phyloP scores from a whole-genome alignment of 2,329 filamentous ascomycete species.

The Alternaria brassicae region DNA sequence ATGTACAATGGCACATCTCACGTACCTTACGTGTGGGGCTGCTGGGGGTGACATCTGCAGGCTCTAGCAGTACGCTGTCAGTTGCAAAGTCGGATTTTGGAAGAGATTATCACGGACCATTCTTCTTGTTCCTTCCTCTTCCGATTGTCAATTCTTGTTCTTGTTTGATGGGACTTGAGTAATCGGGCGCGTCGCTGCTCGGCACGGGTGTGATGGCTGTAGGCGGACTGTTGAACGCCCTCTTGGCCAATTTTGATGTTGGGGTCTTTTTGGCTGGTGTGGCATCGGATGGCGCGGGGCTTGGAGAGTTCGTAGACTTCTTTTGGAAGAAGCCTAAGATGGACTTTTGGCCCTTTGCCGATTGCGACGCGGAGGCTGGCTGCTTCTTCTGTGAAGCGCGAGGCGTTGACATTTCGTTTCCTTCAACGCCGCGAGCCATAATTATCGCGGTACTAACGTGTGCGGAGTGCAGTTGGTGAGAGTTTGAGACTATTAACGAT shows the following conservation, averaged over 20 bases:
- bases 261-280: conserved; percentile 37
- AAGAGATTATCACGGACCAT: conserved; percentile 56
- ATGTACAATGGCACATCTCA: background rate
- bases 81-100: conserved; percentile 53
- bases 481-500: background rate
- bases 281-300: conserved; percentile 44
- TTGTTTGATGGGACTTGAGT: conserved; percentile 73
- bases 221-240: conserved; percentile 41
- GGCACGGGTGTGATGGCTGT: conserved; percentile 72
- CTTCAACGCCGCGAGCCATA: conserved; percentile 57
- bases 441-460: background rate
- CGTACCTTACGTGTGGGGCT: conserved; percentile 83
- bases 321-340: conserved; percentile 83
- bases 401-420: conserved; percentile 56
- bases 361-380: conserved; percentile 54
- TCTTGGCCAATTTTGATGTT: conserved; percentile 38
- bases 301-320: conserved; percentile 59
- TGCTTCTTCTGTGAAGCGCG: conserved; percentile 56
- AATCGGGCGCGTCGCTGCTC: conserved; percentile 77
- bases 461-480: background rate
- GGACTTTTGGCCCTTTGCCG: conserved; percentile 69
- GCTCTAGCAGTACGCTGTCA: conserved; percentile 52
- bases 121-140: conserved; percentile 61
- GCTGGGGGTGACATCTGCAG: conserved; percentile 59
- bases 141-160: conserved; percentile 56